Percentiles rank a stretch among this genome's conserved stretches.
phyloP scores from a whole-genome alignment of 371 early-diverging fungal genomes.

The Basidiobolus meristosporus region DNA sequence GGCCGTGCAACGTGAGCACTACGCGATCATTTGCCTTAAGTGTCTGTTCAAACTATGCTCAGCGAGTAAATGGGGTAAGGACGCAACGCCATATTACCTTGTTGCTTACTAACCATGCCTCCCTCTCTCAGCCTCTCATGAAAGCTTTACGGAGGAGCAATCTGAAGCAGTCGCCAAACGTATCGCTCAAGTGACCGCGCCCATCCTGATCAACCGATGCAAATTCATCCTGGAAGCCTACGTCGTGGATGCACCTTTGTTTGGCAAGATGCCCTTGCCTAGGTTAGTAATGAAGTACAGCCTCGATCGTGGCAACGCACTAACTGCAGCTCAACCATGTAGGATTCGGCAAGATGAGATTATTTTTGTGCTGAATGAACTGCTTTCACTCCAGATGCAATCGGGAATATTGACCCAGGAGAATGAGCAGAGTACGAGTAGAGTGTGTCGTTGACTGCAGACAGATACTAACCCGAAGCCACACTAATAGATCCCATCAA shows the following conservation, averaged over 20 bases:
- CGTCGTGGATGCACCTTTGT: constrained; percentile 44
- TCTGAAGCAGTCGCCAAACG: constrained; percentile 16
- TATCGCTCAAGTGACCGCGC: constrained; percentile 44
- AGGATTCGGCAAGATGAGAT: neutral
- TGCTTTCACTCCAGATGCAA: neutral
- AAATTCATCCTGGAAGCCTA: constrained; percentile 41
- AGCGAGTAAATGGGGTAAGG: neutral
- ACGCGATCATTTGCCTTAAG: neutral
- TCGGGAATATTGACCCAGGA: too few relatives aligned
- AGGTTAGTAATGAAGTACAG: constrained; percentile 33
- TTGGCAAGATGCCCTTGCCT: constrained; percentile 65
- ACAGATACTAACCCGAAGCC: too few relatives aligned
- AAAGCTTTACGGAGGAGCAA: neutral
- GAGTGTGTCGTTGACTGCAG: too few relatives aligned
- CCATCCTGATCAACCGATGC: constrained; percentile 50
- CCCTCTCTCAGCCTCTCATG: too few relatives aligned
- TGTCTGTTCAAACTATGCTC: neutral
- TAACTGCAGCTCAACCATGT: neutral
- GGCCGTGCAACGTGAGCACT: neutral
- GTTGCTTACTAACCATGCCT: too few relatives aligned
- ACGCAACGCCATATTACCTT: neutral
- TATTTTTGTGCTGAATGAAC: neutral
- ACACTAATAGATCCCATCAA: too few relatives aligned
- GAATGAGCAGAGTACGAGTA: too few relatives aligned
- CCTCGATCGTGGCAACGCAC: neutral